Percentiles rank a stretch among this genome's conserved stretches.
Conservation (phyloP, 306 rosid species). For the Cicer yamashitae region DNA sequence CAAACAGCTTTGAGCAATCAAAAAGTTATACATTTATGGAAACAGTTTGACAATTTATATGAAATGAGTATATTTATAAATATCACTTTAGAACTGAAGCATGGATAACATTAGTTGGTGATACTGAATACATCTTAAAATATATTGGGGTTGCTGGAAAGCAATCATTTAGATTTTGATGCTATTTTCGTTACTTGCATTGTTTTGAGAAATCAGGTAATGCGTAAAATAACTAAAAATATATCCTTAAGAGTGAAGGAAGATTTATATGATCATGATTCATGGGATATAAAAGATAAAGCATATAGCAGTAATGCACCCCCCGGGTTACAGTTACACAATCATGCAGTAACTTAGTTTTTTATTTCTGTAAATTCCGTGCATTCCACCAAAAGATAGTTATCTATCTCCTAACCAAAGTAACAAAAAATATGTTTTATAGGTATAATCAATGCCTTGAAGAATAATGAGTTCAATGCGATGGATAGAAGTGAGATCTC, state of each 20-base stretch:
- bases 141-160: conserved; percentile 30
- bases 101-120: conserved; percentile 30
- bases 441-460: conserved; percentile 73
- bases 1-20: conserved; percentile 1
- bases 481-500: conserved; percentile 63
- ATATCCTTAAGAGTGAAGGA: conserved; percentile 15
- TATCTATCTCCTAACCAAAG: conserved; percentile 28
- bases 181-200: conserved; percentile 19
- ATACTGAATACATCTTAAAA: conserved; percentile 23
- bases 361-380: conserved; percentile 3
- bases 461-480: conserved; percentile 65
- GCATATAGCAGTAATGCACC: neutral
- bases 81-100: conserved; percentile 13
- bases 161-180: conserved; percentile 29
- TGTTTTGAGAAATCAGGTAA: conserved; percentile 1
- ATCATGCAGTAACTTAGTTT: conserved; percentile 9
- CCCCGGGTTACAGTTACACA: neutral
- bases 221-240: conserved; percentile 11
- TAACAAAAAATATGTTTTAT: conserved; percentile 45
- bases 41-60: conserved; percentile 13
- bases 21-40: neutral
- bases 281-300: conserved; percentile 27
- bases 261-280: neutral
- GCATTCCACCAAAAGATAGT: neutral
- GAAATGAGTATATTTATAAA: neutral